Base-by-base conservation (phyloP, 306 rosid genomes). In the Urtica urens region DNA sequence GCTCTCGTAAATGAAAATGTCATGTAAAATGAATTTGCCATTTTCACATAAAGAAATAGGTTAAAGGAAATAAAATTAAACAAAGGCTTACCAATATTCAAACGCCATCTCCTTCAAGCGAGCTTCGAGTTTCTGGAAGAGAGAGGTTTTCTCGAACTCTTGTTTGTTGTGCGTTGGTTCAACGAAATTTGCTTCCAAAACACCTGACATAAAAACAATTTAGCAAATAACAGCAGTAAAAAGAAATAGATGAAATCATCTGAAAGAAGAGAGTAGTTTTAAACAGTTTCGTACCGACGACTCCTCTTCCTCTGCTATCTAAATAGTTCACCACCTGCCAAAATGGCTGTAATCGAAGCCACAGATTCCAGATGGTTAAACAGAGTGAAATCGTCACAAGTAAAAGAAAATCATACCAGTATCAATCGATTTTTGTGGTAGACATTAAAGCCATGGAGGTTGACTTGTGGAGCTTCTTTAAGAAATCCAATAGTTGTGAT, bases 351-450 rank as follows among this genome's bases (percentile, higher is more conserved):
- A 73, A 55, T 35, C 40, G n/a, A 35, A 35, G 25, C 11, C 39
- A 51, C 22, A 51, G 0, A 21, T 49, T 34, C 30, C 18, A 6
- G 10, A 15, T n/a, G 12, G 4, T 21, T 27, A 11, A 22, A 49
- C 12, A 33, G 13, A 17, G 7, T 3, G 6, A 16, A 16, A 17
- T 4, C 16, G 11, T 10, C 26, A 13, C 11, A 40, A 40, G 20
- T n/a, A n/a, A 17, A 40, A 9, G 20, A 40, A 40, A 40, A n/a
- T 60, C 59, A 72, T 69, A 85, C 99, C 79, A 77, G 62, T 60
- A 90, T 90, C 49, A 90, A 68, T 59, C 99, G 93, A 65, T 85
- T 82, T 69, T 85, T 90, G 72, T 90, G 92, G 76, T 90, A 85
- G 51, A 90, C 74, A 53, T 81, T 84, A 70, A 90, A 90, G 55